These are phyloP conservation scores for Trifolium pratense DNA, from an alignment of 306 rosid genomes.

Conservation along the genomic window DNA sequence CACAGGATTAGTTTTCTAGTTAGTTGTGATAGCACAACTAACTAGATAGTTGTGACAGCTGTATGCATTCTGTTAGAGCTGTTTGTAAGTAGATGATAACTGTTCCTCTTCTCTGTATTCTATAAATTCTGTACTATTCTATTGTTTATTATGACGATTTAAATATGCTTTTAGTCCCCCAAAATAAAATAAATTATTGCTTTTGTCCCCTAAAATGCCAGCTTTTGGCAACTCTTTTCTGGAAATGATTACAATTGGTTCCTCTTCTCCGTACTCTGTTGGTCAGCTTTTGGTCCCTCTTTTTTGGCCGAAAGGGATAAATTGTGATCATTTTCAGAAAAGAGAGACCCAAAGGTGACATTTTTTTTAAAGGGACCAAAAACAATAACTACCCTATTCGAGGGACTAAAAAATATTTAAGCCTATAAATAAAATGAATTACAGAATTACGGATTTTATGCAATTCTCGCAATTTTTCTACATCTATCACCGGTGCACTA, in stretches of 20 bases:
- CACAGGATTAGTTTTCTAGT: background rate
- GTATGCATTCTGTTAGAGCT: conserved; percentile 1
- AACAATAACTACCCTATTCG: background rate
- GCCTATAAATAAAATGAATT: background rate
- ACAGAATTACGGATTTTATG: background rate
- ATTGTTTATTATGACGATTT: background rate
- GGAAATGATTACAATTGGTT: background rate
- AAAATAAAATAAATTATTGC: background rate
- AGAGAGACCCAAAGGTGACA: conserved; percentile 8
- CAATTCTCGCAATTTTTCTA: background rate
- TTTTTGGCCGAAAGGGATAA: background rate
- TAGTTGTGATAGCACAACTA: too few species aligned
- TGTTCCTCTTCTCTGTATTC: conserved; percentile 1
- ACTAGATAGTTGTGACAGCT: background rate
- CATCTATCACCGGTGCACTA: background rate
- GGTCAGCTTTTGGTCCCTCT: background rate
- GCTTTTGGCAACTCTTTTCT: background rate
- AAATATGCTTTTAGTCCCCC: conserved; percentile 2
- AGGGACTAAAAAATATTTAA: background rate
- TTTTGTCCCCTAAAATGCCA: background rate
- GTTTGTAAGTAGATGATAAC: conserved; percentile 1
- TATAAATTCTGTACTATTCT: conserved; percentile 5
- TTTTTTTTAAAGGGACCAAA: background rate
- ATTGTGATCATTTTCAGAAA: background rate
- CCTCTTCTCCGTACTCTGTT: background rate